Evolutionary conservation across 768 basidiomycete species (phyloP).

Genomic region (Heimioporus sp.): DNA sequence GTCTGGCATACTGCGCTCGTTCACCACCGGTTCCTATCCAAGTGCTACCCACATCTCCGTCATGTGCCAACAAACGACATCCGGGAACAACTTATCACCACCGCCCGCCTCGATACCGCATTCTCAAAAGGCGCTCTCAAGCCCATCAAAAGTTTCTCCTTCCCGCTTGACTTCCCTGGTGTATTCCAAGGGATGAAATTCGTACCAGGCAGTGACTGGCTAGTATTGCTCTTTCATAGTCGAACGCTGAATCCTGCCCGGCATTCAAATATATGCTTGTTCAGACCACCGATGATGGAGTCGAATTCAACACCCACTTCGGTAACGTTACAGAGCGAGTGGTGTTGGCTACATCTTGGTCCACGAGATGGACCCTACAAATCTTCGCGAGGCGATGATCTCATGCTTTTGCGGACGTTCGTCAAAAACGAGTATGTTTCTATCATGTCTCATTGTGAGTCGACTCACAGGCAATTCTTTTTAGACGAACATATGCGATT

Average conservation of each 20-base stretch:
- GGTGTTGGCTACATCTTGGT: conserved; percentile 26
- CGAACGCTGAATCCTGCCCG: conserved; percentile 27
- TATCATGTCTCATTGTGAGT: neutral
- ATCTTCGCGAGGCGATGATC: conserved; percentile 29
- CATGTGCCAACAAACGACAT: conserved; percentile 17
- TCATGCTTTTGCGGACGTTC: conserved; percentile 27
- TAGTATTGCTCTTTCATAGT: conserved; percentile 31
- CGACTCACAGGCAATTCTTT: neutral
- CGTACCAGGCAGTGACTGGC: conserved; percentile 28
- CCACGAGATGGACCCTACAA: conserved; percentile 28
- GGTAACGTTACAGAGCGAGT: conserved; percentile 29
- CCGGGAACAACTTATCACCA: conserved; percentile 22
- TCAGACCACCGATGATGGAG: conserved; percentile 16
- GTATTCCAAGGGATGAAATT: conserved; percentile 31
- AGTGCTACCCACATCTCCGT: conserved; percentile 25
- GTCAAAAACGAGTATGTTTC: conserved; percentile 24
- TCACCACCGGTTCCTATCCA: conserved; percentile 22
- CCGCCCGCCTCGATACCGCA: conserved; percentile 21
- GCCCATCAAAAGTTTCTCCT: conserved; percentile 23
- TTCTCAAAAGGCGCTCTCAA: conserved; percentile 13
- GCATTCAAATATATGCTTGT: conserved; percentile 29
- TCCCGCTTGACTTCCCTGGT: conserved; percentile 29
- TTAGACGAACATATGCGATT: conserved; percentile 25
- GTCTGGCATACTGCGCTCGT: conserved; percentile 27
- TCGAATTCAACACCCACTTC: conserved; percentile 6